A percentile compares a stretch with the other conserved stretches of the same genome.
phyloP scores from a whole-genome alignment of 208 protist species.

The Crithidia bombi region DNA sequence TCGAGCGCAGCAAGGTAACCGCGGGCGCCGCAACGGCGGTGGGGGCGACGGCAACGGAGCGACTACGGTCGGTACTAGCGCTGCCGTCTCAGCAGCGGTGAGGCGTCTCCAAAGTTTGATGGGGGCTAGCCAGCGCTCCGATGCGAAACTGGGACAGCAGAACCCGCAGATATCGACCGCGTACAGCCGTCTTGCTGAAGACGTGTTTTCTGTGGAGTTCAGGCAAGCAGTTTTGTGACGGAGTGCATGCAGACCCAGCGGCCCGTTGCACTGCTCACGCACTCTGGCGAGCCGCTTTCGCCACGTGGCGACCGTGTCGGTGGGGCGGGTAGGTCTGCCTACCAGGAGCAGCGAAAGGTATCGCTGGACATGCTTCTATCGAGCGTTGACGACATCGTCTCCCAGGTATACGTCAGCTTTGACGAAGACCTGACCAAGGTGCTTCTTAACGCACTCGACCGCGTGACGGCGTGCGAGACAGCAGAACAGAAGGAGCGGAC shows the following conservation, averaged over 20 bases:
- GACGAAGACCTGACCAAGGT: conserved; percentile 90
- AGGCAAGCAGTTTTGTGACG: conserved; percentile 61
- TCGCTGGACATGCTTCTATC: conserved; percentile 83
- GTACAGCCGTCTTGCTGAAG: conserved; percentile 42
- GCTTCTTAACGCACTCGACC: conserved; percentile 88
- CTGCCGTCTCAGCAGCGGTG: conserved; percentile 38
- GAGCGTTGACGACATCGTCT: conserved; percentile 90
- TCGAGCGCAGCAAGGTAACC: conserved; percentile 29
- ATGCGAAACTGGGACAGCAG: not conserved
- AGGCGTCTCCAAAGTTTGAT: conserved; percentile 44
- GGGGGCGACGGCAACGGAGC: conserved; percentile 10
- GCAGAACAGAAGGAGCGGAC: conserved; percentile 62
- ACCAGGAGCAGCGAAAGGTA: conserved; percentile 71
- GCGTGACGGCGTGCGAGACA: conserved; percentile 75
- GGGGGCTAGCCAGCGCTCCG: conserved; percentile 36
- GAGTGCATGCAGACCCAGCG: conserved; percentile 73
- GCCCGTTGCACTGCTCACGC: conserved; percentile 67
- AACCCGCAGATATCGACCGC: conserved; percentile 18
- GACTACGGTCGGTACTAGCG: conserved; percentile 26
- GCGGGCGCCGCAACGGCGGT: conserved; percentile 21
- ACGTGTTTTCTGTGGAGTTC: conserved; percentile 33
- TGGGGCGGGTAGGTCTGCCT: conserved; percentile 59
- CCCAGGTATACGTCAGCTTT: conserved; percentile 88
- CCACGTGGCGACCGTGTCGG: conserved; percentile 79
- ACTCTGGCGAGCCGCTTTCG: conserved; percentile 78